Conservation (phyloP, 352 stramenopile genomes). For the Achlya hypogyna region DNA sequence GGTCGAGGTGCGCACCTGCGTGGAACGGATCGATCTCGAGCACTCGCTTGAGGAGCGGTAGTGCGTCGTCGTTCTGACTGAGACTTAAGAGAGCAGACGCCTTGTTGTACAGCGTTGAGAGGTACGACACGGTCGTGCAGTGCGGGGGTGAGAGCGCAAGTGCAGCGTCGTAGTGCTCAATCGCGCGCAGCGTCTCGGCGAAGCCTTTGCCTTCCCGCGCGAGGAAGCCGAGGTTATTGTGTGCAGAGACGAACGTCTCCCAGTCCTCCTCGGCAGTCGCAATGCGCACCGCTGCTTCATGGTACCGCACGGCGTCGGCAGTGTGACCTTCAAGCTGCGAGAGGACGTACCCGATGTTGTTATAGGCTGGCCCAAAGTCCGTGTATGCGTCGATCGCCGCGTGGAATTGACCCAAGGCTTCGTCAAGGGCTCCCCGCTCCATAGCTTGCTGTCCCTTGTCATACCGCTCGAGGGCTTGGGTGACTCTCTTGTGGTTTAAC, state of each 20-base stretch:
- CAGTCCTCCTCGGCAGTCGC: constrained; percentile 30
- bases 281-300: constrained; percentile 33
- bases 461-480: constrained; percentile 13
- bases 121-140: constrained; percentile 20
- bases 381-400: constrained; percentile 41
- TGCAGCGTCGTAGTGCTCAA: constrained; percentile 51
- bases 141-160: constrained; percentile 24
- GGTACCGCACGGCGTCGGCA: constrained; percentile 30
- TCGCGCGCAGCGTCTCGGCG: constrained; percentile 33
- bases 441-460: background rate
- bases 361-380: constrained; percentile 47
- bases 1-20: constrained; percentile 37
- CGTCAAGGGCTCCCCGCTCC: constrained; percentile 12
- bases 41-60: constrained; percentile 32
- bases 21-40: constrained; percentile 37
- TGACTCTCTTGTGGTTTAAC: background rate
- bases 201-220: constrained; percentile 28
- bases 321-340: constrained; percentile 22
- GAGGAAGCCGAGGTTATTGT: constrained; percentile 70
- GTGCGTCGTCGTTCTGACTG: constrained; percentile 27
- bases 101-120: constrained; percentile 64
- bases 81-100: constrained; percentile 41
- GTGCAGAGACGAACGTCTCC: constrained; percentile 35
- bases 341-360: constrained; percentile 68
- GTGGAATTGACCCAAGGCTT: constrained; percentile 32